Conservation (phyloP, 495 filamentous ascomycete species). For the Podospora conica region DNA sequence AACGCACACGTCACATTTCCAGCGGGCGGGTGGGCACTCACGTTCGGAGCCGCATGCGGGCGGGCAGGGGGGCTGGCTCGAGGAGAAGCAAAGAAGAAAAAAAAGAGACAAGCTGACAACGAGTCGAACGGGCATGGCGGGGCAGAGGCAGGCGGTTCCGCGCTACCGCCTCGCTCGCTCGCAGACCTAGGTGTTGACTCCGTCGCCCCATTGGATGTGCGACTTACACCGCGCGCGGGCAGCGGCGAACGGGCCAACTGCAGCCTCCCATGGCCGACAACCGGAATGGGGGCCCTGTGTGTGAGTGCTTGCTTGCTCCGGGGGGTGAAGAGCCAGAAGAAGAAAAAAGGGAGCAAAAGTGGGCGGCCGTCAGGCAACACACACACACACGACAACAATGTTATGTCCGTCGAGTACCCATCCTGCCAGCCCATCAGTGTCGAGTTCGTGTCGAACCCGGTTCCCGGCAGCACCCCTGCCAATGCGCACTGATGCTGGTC, state of each 20-base stretch:
- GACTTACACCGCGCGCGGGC: neutral
- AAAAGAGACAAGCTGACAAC: no score
- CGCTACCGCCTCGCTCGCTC: neutral
- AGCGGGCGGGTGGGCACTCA: neutral
- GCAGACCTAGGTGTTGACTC: neutral
- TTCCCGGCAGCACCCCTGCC: neutral
- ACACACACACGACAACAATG: neutral
- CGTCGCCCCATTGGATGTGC: neutral
- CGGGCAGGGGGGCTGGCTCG: neutral
- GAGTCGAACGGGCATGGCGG: no score
- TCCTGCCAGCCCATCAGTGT: neutral
- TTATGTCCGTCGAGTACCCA: neutral
- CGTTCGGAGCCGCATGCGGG: neutral
- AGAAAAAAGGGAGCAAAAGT: neutral
- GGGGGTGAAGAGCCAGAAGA: neutral
- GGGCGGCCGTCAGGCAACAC: neutral
- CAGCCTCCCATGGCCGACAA: neutral
- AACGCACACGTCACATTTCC: neutral
- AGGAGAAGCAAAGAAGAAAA: neutral
- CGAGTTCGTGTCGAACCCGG: neutral
- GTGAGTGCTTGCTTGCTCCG: neutral
- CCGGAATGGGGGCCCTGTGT: neutral
- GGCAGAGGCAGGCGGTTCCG: neutral
- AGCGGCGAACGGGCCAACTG: neutral
- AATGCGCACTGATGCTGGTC: neutral